phyloP scores from a whole-genome alignment of 768 basidiomycete species.

The Suillus sp. region DNA sequence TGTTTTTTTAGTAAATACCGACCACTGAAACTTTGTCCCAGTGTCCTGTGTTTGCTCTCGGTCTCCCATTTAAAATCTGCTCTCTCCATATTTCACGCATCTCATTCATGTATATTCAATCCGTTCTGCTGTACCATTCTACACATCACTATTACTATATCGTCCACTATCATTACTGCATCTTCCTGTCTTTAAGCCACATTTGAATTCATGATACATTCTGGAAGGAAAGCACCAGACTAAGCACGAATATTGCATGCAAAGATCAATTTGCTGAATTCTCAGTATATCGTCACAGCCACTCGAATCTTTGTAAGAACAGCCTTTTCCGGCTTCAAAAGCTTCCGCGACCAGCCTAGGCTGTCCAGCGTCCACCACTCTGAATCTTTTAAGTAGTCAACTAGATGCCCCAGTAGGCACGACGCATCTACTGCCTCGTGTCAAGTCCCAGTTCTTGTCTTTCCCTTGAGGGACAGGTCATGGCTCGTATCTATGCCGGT shows the following conservation, averaged over 20 bases:
- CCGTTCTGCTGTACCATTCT: conserved; percentile 25
- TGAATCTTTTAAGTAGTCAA: conserved; percentile 19
- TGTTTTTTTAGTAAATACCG: background rate
- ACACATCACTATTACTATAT: conserved; percentile 28
- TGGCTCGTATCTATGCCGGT: conserved; percentile 56
- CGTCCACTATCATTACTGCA: conserved; percentile 30
- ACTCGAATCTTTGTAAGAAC: background rate
- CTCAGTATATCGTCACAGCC: background rate
- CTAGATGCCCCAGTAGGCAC: conserved; percentile 29
- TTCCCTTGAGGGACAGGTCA: conserved; percentile 23
- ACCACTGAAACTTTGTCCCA: conserved; percentile 18
- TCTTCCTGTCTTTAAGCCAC: conserved; percentile 14
- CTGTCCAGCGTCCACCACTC: conserved; percentile 24
- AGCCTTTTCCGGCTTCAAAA: conserved; percentile 5
- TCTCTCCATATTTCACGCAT: conserved; percentile 22
- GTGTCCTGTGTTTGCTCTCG: conserved; percentile 25
- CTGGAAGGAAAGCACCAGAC: background rate
- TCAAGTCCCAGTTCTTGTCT: conserved; percentile 24
- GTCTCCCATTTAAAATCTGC: conserved; percentile 30
- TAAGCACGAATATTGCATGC: background rate
- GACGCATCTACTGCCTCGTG: conserved; percentile 19
- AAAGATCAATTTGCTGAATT: background rate
- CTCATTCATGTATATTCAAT: conserved; percentile 32
- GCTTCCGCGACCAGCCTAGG: conserved; percentile 7
- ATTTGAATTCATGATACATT: conserved; percentile 25